phyloP scores from a whole-genome alignment of 2,329 filamentous ascomycete genomes.

The Talaromyces funiculosus region DNA sequence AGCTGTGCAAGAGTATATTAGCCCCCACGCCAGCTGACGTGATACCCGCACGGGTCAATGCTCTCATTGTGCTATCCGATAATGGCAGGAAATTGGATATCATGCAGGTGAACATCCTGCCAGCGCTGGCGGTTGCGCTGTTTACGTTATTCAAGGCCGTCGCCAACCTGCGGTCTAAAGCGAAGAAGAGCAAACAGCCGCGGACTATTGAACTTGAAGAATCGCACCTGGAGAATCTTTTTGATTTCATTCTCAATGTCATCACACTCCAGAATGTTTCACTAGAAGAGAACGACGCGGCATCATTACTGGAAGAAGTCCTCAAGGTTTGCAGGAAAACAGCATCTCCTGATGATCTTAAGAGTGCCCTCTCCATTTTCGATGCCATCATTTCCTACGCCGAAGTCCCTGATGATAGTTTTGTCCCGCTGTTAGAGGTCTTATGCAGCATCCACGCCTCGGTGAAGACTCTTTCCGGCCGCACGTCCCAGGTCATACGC shows the following conservation, averaged over 20 bases:
- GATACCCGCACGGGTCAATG: slow-evolving; percentile 34
- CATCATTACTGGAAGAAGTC: slow-evolving; percentile 32
- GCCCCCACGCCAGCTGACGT: slow-evolving; percentile 30
- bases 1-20: slow-evolving; percentile 34
- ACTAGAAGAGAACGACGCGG: slow-evolving; percentile 31
- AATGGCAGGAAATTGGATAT: slow-evolving; percentile 41
- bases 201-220: slow-evolving; percentile 33
- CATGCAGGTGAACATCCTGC: slow-evolving; percentile 33
- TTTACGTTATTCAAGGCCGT: slow-evolving; percentile 35
- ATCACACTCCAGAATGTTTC: slow-evolving; percentile 38
- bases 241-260: slow-evolving; percentile 39
- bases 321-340: slow-evolving; percentile 38
- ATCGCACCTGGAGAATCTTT: slow-evolving; percentile 28
- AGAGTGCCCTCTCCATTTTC: slow-evolving; percentile 37
- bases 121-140: slow-evolving; percentile 36
- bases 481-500: slow-evolving; percentile 38
- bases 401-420: slow-evolving; percentile 35
- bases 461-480: slow-evolving; percentile 38
- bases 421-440: slow-evolving; percentile 35
- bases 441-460: slow-evolving; percentile 42
- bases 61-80: slow-evolving; percentile 37
- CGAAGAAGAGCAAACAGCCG: slow-evolving; percentile 31
- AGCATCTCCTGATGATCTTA: slow-evolving; percentile 37
- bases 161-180: slow-evolving; percentile 31
- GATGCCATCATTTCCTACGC: slow-evolving; percentile 39